These are phyloP conservation scores for Paracoccidioides lutzii DNA, from an alignment of 2,329 filamentous ascomycete species.

Conservation along the genomic window DNA sequence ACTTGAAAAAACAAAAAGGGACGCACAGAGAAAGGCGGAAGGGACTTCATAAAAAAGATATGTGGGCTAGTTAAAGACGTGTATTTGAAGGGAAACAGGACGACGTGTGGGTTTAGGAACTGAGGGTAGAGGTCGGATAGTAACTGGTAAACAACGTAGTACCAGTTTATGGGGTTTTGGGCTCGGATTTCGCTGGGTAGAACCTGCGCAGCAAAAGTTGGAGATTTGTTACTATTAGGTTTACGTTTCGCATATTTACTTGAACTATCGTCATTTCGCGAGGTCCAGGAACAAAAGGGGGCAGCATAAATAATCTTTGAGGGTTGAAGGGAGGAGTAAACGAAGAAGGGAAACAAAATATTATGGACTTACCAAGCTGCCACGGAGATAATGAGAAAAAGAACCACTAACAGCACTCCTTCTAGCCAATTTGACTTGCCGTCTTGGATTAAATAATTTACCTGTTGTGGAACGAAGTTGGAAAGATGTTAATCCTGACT, in stretches of 20 bases:
- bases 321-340: neutral
- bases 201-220: conserved; percentile 1
- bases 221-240: neutral
- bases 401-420: conserved; percentile 46
- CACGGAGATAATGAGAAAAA: conserved; percentile 50
- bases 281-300: neutral
- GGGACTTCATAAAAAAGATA: too few relatives aligned
- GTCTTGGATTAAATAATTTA: conserved; percentile 52
- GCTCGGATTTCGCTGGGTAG: conserved; percentile 5
- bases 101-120: too few relatives aligned
- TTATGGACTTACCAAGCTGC: conserved; percentile 38
- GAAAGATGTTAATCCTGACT: neutral
- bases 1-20: too few relatives aligned
- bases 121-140: neutral
- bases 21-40: too few relatives aligned
- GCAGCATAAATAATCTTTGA: neutral
- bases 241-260: neutral
- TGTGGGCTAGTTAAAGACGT: too few relatives aligned
- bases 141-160: too few relatives aligned
- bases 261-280: neutral
- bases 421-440: conserved; percentile 49
- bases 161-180: neutral
- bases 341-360: neutral
- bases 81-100: too few relatives aligned
- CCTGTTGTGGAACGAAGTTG: conserved; percentile 31